Percentiles rank a stretch among this genome's conserved stretches.
phyloP scores from a whole-genome alignment of 2,329 filamentous ascomycete species.

The Alternaria triticina region DNA sequence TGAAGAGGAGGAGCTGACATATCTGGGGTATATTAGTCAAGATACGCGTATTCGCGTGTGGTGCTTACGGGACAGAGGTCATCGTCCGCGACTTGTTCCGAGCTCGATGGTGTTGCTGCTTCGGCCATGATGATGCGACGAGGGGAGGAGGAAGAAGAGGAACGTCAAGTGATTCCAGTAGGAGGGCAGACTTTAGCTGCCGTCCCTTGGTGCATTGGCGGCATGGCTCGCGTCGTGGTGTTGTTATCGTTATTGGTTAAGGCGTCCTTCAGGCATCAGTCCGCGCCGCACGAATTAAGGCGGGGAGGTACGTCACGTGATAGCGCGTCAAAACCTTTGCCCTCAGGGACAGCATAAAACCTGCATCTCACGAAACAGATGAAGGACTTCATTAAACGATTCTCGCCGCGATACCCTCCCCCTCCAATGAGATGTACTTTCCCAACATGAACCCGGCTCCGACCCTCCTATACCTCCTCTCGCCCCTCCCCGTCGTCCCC shows the following conservation, averaged over 20 bases:
- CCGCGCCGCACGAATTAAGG: conserved; percentile 1
- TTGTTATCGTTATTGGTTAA: conserved; percentile 4
- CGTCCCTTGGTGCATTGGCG: not conserved
- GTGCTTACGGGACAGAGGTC: conserved; percentile 49
- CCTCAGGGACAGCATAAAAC: too few species aligned
- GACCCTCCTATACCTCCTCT: conserved; percentile 16
- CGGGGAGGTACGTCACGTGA: conserved; percentile 6
- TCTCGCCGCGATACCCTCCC: conserved; percentile 3
- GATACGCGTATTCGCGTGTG: not conserved
- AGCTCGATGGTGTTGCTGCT: not conserved
- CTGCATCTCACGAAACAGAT: not conserved
- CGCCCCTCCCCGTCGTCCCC: not conserved
- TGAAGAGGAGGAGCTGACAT: conserved; percentile 53
- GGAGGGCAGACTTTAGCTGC: not conserved
- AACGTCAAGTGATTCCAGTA: not conserved
- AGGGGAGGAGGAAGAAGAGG: too few species aligned
- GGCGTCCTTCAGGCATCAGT: conserved; percentile 9
- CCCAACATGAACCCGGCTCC: conserved; percentile 24
- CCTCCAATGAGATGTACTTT: conserved; percentile 17
- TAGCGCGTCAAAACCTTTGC: not conserved
- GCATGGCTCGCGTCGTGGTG: not conserved
- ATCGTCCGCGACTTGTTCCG: conserved; percentile 45
- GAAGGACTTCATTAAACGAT: not conserved
- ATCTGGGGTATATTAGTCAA: conserved; percentile 31
- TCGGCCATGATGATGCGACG: conserved; percentile 1